These are phyloP conservation scores for Colletotrichum shisoi DNA, from an alignment of 2,329 filamentous ascomycete species.

Conservation along the genomic window DNA sequence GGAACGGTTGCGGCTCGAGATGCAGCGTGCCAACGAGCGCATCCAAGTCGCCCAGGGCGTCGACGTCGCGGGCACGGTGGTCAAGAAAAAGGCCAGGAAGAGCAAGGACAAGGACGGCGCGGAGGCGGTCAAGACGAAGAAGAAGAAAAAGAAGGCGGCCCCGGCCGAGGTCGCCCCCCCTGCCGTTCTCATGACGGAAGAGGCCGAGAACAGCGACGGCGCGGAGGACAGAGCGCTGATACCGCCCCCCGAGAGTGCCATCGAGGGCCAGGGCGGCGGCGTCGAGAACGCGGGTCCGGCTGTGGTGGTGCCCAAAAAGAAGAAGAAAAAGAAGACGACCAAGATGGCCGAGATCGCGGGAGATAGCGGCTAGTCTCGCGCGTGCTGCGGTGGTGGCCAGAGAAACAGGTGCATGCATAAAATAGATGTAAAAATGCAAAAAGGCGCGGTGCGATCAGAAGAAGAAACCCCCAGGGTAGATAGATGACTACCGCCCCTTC, in stretches of 20 bases:
- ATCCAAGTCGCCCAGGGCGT: conserved; percentile 76
- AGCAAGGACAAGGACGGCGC: conserved; percentile 54
- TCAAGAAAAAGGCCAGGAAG: conserved; percentile 74
- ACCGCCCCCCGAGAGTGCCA: background rate
- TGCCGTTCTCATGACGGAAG: conserved; percentile 44
- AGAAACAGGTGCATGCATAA: background rate
- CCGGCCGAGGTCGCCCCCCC: conserved; percentile 36
- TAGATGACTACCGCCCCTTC: background rate
- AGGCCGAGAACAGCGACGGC: conserved; percentile 24
- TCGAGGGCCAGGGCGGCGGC: conserved; percentile 6
- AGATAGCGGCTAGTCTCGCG: conserved; percentile 7
- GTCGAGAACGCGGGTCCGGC: conserved; percentile 11
- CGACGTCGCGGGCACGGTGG: conserved; percentile 69
- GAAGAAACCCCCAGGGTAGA: background rate
- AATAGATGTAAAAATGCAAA: background rate
- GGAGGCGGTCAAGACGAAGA: conserved; percentile 54
- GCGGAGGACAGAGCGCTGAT: conserved; percentile 22
- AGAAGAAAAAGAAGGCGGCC: conserved; percentile 58
- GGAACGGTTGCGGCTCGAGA: conserved; percentile 83
- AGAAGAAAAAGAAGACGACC: conserved; percentile 50
- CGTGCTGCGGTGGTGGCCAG: background rate
- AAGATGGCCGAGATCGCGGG: conserved; percentile 37
- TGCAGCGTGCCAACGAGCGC: conserved; percentile 82
- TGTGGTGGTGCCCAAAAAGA: conserved; percentile 51
- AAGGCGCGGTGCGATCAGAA: background rate